A percentile compares a stretch with the other conserved stretches of the same genome.
phyloP scores from a whole-genome alignment of 2,329 filamentous ascomycete species.

The Trichoderma sp. region DNA sequence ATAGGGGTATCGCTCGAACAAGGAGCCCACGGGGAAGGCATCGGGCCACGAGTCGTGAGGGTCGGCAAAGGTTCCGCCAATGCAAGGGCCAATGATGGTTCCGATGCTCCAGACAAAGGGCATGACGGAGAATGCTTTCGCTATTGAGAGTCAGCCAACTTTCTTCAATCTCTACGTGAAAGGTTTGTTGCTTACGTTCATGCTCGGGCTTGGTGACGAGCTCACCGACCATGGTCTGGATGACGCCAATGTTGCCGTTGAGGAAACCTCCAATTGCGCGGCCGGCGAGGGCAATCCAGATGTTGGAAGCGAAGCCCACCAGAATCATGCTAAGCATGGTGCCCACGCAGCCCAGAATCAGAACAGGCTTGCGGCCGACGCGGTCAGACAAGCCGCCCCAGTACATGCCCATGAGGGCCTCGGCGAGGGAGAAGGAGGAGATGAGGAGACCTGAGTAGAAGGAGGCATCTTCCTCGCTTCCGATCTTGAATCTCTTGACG shows the following conservation, averaged over 20 bases:
- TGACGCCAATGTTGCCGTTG: conserved; percentile 89
- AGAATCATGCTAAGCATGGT: conserved; percentile 82
- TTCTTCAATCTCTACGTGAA: conserved; percentile 25
- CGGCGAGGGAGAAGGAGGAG: conserved; percentile 79
- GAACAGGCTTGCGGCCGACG: conserved; percentile 80
- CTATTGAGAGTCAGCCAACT: conserved; percentile 45
- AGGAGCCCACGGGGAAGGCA: conserved; percentile 64
- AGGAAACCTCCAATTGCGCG: conserved; percentile 77
- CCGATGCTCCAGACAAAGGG: conserved; percentile 92
- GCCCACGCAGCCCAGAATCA: conserved; percentile 78
- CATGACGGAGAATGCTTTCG: conserved; percentile 87
- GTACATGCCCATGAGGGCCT: conserved; percentile 82
- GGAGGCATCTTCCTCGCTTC: conserved; percentile 72
- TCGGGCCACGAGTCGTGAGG: conserved; percentile 74
- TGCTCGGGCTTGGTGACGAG: conserved; percentile 81
- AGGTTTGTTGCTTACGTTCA: conserved; percentile 64
- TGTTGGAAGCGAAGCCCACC: conserved; percentile 79
- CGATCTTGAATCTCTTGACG: conserved; percentile 74
- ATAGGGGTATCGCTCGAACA: conserved; percentile 82
- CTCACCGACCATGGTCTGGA: conserved; percentile 92
- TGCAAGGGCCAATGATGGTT: conserved; percentile 84
- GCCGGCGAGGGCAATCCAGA: conserved; percentile 79
- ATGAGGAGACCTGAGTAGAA: conserved; percentile 89
- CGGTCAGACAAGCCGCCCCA: conserved; percentile 85
- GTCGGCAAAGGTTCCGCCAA: conserved; percentile 83